Evolutionary conservation across 2,329 filamentous ascomycete genomes (phyloP).

Genomic region (Trichoderma gracile): DNA sequence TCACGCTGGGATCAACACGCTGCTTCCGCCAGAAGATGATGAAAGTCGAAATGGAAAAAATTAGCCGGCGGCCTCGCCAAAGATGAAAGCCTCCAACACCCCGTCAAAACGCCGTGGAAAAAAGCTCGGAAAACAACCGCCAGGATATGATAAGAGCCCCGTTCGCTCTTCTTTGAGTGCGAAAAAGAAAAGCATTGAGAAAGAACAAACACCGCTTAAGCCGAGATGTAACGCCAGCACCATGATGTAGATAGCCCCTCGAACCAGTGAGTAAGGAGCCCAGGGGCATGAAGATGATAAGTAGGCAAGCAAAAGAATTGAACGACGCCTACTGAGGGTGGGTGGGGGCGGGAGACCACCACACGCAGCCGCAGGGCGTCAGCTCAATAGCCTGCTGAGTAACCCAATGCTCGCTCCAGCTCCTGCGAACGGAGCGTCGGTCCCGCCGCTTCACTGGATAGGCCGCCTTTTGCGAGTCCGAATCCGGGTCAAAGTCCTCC

Average conservation of each 20-base stretch:
- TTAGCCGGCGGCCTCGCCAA: neutral
- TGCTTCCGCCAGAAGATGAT: neutral
- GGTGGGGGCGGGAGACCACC: slow-evolving; percentile 44
- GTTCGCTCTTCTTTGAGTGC: neutral
- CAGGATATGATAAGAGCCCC: neutral
- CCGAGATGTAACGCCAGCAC: neutral
- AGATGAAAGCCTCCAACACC: neutral
- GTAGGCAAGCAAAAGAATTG: neutral
- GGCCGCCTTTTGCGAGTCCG: slow-evolving; percentile 2
- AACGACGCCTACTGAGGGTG: neutral
- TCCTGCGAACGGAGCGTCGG: neutral
- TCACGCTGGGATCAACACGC: neutral
- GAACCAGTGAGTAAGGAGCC: neutral
- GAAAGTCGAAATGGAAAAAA: neutral
- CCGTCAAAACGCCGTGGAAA: neutral
- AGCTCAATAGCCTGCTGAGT: slow-evolving; percentile 39
- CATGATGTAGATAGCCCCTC: neutral
- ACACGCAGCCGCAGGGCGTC: slow-evolving; percentile 56
- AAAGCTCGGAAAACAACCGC: neutral
- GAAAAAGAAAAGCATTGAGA: too few relatives aligned
- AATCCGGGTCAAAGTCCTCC: slow-evolving; percentile 17
- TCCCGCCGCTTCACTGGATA: neutral
- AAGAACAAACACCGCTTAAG: neutral
- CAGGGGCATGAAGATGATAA: neutral
- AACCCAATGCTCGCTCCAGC: slow-evolving; percentile 12